phyloP scores from a whole-genome alignment of 305 asterid species.

The Salvia sclarea region DNA sequence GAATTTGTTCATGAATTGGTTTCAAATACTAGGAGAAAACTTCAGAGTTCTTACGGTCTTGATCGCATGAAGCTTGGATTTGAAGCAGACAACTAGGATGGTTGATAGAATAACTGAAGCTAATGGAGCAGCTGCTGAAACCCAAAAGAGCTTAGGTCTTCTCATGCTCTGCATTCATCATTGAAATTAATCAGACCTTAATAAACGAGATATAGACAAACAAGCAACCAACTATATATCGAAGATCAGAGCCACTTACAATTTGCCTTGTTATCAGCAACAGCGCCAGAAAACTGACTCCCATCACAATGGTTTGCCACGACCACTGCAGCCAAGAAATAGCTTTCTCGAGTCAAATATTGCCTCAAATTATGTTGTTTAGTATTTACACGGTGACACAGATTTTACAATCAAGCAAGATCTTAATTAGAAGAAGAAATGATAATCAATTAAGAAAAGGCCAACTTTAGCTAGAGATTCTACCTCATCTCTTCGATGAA shows the following conservation, averaged over 20 bases:
- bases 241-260: slow-evolving; percentile 46
- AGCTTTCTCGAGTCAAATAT: slow-evolving; percentile 6
- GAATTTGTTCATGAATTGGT: not conserved
- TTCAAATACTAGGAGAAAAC: not conserved
- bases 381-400: not conserved
- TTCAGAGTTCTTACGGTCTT: slow-evolving; percentile 54
- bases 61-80: slow-evolving; percentile 59
- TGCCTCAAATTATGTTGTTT: not conserved
- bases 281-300: slow-evolving; percentile 59
- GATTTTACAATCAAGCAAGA: too few species aligned
- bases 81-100: slow-evolving; percentile 56
- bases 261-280: slow-evolving; percentile 66
- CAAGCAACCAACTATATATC: not conserved
- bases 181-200: slow-evolving; percentile 17
- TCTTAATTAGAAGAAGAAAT: too few species aligned
- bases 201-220: too few species aligned
- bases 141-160: slow-evolving; percentile 77
- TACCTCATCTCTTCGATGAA: slow-evolving; percentile 67
- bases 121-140: slow-evolving; percentile 90
- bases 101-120: slow-evolving; percentile 83
- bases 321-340: slow-evolving; percentile 65
- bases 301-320: slow-evolving; percentile 83
- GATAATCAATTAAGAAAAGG: too few species aligned
- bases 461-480: not conserved
- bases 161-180: slow-evolving; percentile 63